Conservation (phyloP, 2,329 filamentous ascomycete species). For the Gaeumannomyces tritici region DNA sequence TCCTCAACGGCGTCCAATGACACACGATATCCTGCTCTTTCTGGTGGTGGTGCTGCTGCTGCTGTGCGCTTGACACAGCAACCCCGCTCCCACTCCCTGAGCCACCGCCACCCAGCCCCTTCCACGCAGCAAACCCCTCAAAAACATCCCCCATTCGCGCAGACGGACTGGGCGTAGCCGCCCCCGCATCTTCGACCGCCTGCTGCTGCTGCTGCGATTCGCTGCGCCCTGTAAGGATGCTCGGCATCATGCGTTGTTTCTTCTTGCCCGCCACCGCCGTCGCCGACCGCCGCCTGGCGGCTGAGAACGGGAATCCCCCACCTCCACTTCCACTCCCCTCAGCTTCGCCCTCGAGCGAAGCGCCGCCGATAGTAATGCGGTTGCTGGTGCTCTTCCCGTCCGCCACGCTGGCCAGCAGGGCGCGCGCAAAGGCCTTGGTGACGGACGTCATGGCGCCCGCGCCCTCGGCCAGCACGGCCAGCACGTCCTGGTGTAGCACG, state of each 20-base stretch:
- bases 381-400: conserved; percentile 11
- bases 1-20: conserved; percentile 25
- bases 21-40: conserved; percentile 12
- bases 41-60: background rate
- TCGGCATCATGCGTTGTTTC: background rate
- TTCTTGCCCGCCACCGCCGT: background rate
- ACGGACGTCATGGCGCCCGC: conserved; percentile 28
- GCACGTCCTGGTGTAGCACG: conserved; percentile 39
- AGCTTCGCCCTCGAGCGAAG: no score
- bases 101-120: background rate
- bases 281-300: background rate
- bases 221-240: background rate
- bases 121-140: background rate
- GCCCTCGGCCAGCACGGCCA: conserved; percentile 41
- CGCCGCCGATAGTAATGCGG: background rate
- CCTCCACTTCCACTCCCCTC: no score
- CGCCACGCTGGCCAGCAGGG: conserved; percentile 28
- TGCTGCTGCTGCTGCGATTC: background rate
- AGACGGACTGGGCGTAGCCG: background rate
- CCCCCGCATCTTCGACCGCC: background rate
- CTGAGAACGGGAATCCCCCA: background rate
- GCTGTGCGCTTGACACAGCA: background rate
- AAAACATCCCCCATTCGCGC: background rate
- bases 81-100: background rate
- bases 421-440: conserved; percentile 31